phyloP scores from a whole-genome alignment of 306 rosid species.

The Bauhinia variegata region DNA sequence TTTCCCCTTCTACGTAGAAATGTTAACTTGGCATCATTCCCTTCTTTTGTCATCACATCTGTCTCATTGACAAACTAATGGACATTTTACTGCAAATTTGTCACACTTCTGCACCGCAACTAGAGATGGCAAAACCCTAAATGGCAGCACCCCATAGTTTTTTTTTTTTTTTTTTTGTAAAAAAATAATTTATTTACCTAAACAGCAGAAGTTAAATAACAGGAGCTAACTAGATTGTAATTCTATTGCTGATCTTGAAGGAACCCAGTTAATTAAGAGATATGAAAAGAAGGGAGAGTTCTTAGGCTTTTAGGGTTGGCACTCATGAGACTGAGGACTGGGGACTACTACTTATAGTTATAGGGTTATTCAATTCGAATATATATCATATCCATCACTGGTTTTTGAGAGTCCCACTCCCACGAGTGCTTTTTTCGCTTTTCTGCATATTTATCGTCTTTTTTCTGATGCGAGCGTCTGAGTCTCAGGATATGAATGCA shows the following conservation, averaged over 20 bases:
- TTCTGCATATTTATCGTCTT: slow-evolving; percentile 23
- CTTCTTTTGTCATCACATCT: no score
- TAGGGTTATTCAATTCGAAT: slow-evolving; percentile 35
- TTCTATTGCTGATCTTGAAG: slow-evolving; percentile 35
- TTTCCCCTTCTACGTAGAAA: neutral
- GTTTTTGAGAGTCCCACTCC: slow-evolving; percentile 2
- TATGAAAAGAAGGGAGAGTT: slow-evolving; percentile 37
- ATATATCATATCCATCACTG: no score
- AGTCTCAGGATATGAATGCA: no score
- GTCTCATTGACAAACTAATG: no score
- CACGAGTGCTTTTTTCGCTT: slow-evolving; percentile 24
- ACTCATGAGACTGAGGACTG: neutral
- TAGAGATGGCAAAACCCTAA: no score
- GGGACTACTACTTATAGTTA: no score
- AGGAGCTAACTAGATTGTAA: slow-evolving; percentile 40
- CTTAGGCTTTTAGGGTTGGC: slow-evolving; percentile 51
- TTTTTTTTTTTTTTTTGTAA: no score
- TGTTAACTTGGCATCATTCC: no score
- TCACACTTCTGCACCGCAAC: no score
- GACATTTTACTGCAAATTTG: no score
- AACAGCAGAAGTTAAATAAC: slow-evolving; percentile 37
- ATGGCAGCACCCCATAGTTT: neutral
- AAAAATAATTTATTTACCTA: no score
- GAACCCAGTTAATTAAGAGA: slow-evolving; percentile 35
- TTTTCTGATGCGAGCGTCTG: neutral